Evolutionary conservation across 2,329 filamentous ascomycete genomes (phyloP), one percentile per base, ranked within the genome.

Genomic region (Fonsecaea monophora): DNA sequence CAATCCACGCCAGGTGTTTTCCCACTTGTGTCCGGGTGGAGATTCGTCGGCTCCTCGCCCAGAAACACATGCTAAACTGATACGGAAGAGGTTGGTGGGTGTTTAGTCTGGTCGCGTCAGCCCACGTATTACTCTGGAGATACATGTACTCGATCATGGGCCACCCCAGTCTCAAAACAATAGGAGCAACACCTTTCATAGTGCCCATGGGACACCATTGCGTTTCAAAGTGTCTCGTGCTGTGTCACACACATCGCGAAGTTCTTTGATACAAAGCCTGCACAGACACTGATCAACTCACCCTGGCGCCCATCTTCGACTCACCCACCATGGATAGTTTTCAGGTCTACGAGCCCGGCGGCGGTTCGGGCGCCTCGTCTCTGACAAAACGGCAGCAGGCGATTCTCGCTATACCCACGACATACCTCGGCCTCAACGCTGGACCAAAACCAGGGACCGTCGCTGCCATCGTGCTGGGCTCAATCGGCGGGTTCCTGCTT

Each of bases 351-450:
- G 38, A 56, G 3, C 37, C 50, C 2, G 60, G 35, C 13, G 60
- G 54, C 34, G n/a, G 13, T 18, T 15, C 12, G 10, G 60, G 21
- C 35, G 38, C 35, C 53, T 45, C 53, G 38, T 37, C 37, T 55
- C 60, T 66, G 15, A 21, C 53, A 21, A 72, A 72, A 53, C 67
- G 70, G 30, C 70, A 72, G 50, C 37, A 59, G 38, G 69, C 68
- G 66, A 74, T 73, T 58, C 77, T 76, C 63, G 81, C 86, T 68
- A 87, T 90, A 71, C 87, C 88, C 1, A 82, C 85, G 25, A 86
- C 86, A 71, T 90, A 90, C 77, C 80, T 82, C 55, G 79, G 81
- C 61, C 78, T 86, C 53, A 76, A 84, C 73, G 73, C 78, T 25
- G 83, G 85, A 6, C 86, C 86, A 0, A 48, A 80, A 1, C 83